Conservation (phyloP, 2,329 filamentous ascomycete species). For the Ceratocystis variospora region DNA sequence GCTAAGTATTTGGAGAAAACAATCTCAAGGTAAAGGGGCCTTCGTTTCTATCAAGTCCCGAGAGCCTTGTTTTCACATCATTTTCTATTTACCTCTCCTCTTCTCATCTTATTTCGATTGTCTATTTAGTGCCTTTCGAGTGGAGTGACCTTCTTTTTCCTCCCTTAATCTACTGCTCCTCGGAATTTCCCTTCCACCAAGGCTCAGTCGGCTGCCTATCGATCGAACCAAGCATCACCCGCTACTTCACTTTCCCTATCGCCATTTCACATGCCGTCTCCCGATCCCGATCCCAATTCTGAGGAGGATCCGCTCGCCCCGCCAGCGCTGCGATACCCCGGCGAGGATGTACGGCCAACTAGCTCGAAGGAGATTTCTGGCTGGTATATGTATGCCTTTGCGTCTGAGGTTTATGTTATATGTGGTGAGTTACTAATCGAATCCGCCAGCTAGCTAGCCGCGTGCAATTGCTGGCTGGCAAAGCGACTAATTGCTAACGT, state of each 20-base stretch:
- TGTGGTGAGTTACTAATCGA: conserved; percentile 46
- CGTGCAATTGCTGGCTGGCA: not conserved
- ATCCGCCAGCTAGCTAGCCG: not conserved
- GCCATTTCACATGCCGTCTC: not conserved
- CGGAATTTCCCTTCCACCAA: too few species aligned
- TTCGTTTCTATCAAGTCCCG: too few species aligned
- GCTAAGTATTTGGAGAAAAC: too few species aligned
- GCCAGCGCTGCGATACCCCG: conserved; percentile 43
- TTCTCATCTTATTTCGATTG: too few species aligned
- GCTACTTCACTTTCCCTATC: not conserved
- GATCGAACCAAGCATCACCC: not conserved
- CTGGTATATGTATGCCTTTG: conserved; percentile 95
- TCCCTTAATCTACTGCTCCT: too few species aligned
- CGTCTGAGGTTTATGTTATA: conserved; percentile 89
- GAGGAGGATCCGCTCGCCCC: conserved; percentile 23
- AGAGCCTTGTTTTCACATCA: too few species aligned
- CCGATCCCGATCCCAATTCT: not conserved
- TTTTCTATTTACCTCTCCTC: too few species aligned
- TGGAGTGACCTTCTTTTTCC: too few species aligned
- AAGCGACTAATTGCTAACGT: conserved; percentile 10
- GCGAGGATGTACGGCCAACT: conserved; percentile 79
- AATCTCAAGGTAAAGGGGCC: too few species aligned
- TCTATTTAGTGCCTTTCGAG: too few species aligned
- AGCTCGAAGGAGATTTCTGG: conserved; percentile 76
- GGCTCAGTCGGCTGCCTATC: too few species aligned